A percentile compares a stretch with the other conserved stretches of the same genome.
Conservation (phyloP, 495 filamentous ascomycete genomes). For the Penicillium mononematosum region DNA sequence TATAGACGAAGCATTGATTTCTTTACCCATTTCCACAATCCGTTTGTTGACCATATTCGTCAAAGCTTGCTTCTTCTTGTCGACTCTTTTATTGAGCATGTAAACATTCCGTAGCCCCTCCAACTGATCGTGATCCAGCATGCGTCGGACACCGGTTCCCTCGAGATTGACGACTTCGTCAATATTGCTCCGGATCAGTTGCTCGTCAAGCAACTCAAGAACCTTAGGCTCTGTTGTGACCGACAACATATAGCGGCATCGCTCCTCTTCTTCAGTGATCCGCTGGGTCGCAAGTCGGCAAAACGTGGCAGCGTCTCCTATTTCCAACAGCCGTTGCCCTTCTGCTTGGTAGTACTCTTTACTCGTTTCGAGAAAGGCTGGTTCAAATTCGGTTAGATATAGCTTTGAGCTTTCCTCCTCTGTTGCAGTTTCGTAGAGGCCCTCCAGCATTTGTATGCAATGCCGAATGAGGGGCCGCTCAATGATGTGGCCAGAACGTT, state of each 20-base stretch:
- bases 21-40: conserved; percentile 75
- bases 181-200: conserved; percentile 74
- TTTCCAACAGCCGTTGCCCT: conserved; percentile 67
- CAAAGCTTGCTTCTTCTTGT: conserved; percentile 68
- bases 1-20: conserved; percentile 69
- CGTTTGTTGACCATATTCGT: conserved; percentile 67
- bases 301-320: conserved; percentile 78
- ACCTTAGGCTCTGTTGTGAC: conserved; percentile 70
- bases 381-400: conserved; percentile 82
- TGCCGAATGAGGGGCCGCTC: conserved; percentile 78
- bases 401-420: conserved; percentile 72
- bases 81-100: conserved; percentile 72
- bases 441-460: conserved; percentile 87
- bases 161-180: conserved; percentile 81
- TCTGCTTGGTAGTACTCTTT: conserved; percentile 72
- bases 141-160: conserved; percentile 75
- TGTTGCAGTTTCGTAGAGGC: conserved; percentile 74
- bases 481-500: conserved; percentile 86
- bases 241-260: conserved; percentile 77
- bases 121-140: conserved; percentile 86
- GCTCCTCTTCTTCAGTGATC: conserved; percentile 74
- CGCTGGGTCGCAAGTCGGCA: conserved; percentile 73
- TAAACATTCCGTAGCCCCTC: conserved; percentile 77
- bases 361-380: conserved; percentile 69
- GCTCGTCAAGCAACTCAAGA: conserved; percentile 69